phyloP scores from a whole-genome alignment of 2,329 filamentous ascomycete genomes.

The Cladosporium sp. region DNA sequence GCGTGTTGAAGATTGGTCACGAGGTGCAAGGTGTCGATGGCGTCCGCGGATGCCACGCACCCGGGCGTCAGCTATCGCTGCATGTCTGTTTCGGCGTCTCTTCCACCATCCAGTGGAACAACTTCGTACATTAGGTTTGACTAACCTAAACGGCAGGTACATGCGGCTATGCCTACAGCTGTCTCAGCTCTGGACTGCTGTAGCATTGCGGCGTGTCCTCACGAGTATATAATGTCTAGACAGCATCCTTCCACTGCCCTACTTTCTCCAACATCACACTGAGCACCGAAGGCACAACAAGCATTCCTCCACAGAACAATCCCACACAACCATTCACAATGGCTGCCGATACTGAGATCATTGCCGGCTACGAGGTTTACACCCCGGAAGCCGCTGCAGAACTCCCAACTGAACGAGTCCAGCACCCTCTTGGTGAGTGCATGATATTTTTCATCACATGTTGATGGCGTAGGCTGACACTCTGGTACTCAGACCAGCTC shows the following conservation, averaged over 20 bases:
- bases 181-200: neutral
- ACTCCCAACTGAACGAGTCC: neutral
- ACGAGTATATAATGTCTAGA: slow-evolving; percentile 8
- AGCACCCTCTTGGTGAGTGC: slow-evolving; percentile 16
- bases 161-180: neutral
- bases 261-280: neutral
- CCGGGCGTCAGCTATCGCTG: neutral
- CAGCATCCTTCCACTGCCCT: neutral
- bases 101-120: neutral
- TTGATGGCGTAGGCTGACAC: neutral
- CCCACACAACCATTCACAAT: neutral
- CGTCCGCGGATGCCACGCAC: neutral
- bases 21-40: neutral
- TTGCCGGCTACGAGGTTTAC: slow-evolving; percentile 21
- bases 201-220: neutral
- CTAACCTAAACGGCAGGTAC: slow-evolving; percentile 11
- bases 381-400: slow-evolving; percentile 3
- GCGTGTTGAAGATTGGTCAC: neutral
- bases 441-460: neutral
- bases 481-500: slow-evolving; percentile 8
- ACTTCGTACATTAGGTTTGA: neutral
- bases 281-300: neutral
- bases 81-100: neutral
- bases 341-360: slow-evolving; percentile 19
- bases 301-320: neutral